A percentile compares a stretch with the other conserved stretches of the same genome.
Conservation (phyloP, 305 asterid genomes). For the Salvia sclarea region DNA sequence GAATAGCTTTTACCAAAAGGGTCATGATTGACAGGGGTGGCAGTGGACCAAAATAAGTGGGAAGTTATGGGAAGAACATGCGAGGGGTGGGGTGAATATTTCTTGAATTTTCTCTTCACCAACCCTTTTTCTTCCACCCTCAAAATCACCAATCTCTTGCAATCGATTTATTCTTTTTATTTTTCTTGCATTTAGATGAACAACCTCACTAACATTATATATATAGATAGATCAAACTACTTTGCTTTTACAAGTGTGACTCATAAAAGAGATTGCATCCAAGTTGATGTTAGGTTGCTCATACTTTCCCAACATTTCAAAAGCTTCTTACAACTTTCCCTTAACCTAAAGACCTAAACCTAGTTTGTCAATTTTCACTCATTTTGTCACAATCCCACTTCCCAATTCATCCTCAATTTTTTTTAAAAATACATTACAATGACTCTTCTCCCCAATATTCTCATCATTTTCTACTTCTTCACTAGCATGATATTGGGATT, state of each 20-base stretch:
- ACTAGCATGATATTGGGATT: too few species aligned
- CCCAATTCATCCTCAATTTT: too few species aligned
- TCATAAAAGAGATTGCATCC: not conserved
- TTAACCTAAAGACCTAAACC: not conserved
- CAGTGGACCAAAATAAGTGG: slow-evolving; percentile 47
- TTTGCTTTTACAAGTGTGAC: slow-evolving; percentile 40
- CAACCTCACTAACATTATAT: slow-evolving; percentile 6
- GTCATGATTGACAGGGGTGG: not conserved
- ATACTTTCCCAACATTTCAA: not conserved
- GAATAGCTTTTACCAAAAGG: slow-evolving; percentile 6
- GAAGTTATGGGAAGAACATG: slow-evolving; percentile 55
- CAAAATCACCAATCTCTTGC: slow-evolving; percentile 28
- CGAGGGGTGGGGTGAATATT: not conserved
- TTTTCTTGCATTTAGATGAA: not conserved
- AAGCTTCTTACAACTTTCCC: slow-evolving; percentile 16
- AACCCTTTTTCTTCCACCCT: slow-evolving; percentile 27
- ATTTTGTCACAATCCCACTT: slow-evolving; percentile 17
- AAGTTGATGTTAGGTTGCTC: slow-evolving; percentile 32
- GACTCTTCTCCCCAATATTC: too few species aligned
- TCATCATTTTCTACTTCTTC: too few species aligned
- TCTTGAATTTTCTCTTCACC: not conserved
- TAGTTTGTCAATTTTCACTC: slow-evolving; percentile 10
- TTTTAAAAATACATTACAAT: too few species aligned
- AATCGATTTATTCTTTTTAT: slow-evolving; percentile 26
- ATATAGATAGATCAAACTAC: slow-evolving; percentile 30